Conservation (phyloP, 352 stramenopile species). For the Bremia lactucae region DNA sequence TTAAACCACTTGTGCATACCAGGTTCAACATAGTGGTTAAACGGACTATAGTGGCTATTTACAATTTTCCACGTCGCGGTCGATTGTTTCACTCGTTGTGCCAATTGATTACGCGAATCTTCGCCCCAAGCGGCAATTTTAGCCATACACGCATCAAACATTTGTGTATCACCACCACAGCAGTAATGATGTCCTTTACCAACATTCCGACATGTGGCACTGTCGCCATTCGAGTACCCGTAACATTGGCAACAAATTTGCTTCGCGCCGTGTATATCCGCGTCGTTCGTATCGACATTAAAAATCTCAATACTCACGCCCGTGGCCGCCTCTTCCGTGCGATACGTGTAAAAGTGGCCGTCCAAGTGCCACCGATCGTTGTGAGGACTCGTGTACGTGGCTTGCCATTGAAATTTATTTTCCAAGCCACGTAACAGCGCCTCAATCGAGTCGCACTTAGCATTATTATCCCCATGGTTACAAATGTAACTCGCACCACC, state of each 20-base stretch:
- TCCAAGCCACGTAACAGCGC: conserved; percentile 1
- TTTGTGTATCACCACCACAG: conserved; percentile 4
- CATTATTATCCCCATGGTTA: background rate
- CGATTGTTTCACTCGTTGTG: conserved; percentile 2
- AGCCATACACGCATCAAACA: conserved; percentile 7
- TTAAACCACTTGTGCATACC: conserved; percentile 10
- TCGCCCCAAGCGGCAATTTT: conserved; percentile 6
- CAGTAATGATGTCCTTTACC: conserved; percentile 9
- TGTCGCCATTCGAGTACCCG: conserved; percentile 9
- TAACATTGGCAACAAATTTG: conserved; percentile 15
- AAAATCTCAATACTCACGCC: conserved; percentile 14
- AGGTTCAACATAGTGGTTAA: conserved; percentile 7
- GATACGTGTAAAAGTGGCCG: conserved; percentile 11
- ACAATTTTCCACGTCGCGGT: conserved; percentile 19
- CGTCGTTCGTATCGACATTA: conserved; percentile 14
- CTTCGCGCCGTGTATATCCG: conserved; percentile 1
- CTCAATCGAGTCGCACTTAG: background rate
- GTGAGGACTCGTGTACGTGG: conserved; percentile 8
- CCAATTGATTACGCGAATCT: conserved; percentile 3
- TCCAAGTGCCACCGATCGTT: conserved; percentile 10
- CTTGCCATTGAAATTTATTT: conserved; percentile 13
- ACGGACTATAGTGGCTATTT: conserved; percentile 13
- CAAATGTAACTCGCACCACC: conserved; percentile 12
- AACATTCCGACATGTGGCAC: background rate
- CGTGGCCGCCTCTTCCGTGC: conserved; percentile 3